Base-by-base conservation (phyloP, 305 asterid species). In the Plantago lanceolata region DNA sequence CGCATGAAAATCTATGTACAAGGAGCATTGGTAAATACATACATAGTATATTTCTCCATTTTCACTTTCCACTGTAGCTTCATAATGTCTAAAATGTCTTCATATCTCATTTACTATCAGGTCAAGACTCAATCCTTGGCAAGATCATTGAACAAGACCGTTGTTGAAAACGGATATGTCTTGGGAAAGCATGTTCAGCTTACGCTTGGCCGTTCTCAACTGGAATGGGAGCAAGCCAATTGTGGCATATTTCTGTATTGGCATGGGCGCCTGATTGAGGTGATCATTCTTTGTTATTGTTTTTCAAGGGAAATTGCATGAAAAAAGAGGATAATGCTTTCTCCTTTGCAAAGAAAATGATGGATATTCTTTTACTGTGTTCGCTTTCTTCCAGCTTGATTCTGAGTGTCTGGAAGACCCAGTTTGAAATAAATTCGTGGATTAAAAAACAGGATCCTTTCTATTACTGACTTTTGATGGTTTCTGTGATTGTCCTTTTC, bases 231-330 rank as follows among this genome's bases (percentile, higher is more conserved):
- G 29, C 29, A 19, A 8, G 26, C 26, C 15, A 51, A 51, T 26
- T 51, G 57, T 51, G 57, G 57, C 26, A 19, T 51, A 8, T 51
- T 51, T 51, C 57, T 51, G 15, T 51, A 51, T 51, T 51, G 57
- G 57, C 57, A 51, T 51, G 57, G 29, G 29, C 57, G 57, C 8
- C 57, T 51, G 26, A 51, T 51, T 51, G 57, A 51, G 57, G 57
- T 51, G 20, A 19, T 8, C 14, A 37, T 37, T 37, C 12, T 7
- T 8, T 8, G 44, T 37, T 37, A 7, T 5, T 37, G 28, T 24
- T 24, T 24, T 24, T 24, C 2, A 24, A 24, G 28, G 2, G 28
- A 24, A 24, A 24, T 24, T 24, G 28, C 1, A 24, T 3, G 28
- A 24, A 24, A 24, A 24, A 24, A 24, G 28, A 24, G 28, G 3